Evolutionary conservation across 2,329 filamentous ascomycete genomes (phyloP), one percentile per base, ranked within the genome.

Genomic region (Alternaria metachromatica): DNA sequence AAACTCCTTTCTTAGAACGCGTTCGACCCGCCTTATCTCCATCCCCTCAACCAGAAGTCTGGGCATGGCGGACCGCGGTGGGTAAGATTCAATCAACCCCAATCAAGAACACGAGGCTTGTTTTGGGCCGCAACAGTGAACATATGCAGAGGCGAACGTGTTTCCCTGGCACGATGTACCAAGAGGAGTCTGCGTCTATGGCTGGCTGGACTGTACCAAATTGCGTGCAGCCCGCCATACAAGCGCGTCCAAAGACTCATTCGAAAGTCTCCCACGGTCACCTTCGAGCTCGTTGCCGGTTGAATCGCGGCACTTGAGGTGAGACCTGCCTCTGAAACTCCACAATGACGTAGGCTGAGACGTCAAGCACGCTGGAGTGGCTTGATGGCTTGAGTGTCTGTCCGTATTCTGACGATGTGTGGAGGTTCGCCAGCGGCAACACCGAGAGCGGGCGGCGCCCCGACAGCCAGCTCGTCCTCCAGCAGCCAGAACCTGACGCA

Each of bases 31-130:
- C 63, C 50, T 64, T 53, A 50, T 66, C 44, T 51, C 37, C 44
- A 33, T 21, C 30, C 28, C 30, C 48, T 57, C 28, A 51, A 64
- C 50, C 28, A 30, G 41, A 54, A 56, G 49, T 25, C 65, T 66
- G 55, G 63, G 64, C 44, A 50, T 62, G 45, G 51, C 67, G 70
- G 67, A 51, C 67, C 66, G 65, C 60, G 53, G 67, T 56, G 61
- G 63, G 61, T 68, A 60, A 33, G 65, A 48, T 65, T 58, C 70
- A 57, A 71, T 70, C 64, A 64, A 69, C 50, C 44, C 30, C 44
- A 72, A 69, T 66, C 63, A 73, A 64, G 50, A 43, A 70, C 64
- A 74, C 67, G 70, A 67, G 59, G 48, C 56, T 45, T 25, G 18
- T 44, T 43, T 49, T 51, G 51, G 37, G 23, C 37, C 43, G 11